Evolutionary conservation across 768 basidiomycete genomes (phyloP).

Genomic region (Lactarius pseudohatsudake): DNA sequence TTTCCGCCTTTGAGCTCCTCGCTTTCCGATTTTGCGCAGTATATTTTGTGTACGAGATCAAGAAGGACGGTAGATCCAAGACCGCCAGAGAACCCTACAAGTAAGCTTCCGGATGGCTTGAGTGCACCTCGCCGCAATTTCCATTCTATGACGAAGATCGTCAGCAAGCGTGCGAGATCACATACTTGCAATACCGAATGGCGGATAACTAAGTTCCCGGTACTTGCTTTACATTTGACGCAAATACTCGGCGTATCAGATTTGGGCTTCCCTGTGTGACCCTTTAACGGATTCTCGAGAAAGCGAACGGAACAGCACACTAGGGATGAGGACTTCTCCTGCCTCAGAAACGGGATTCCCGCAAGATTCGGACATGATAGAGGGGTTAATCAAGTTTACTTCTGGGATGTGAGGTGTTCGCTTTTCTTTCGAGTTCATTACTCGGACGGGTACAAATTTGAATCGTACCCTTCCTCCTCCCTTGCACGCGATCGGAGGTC

Average conservation of each 20-base stretch:
- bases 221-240: constrained; percentile 68
- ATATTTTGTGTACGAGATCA: constrained; percentile 62
- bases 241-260: constrained; percentile 68
- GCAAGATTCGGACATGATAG: constrained; percentile 40
- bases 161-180: constrained; percentile 17
- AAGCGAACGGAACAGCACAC: constrained; percentile 41
- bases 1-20: constrained; percentile 51
- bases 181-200: constrained; percentile 86
- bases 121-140: constrained; percentile 50
- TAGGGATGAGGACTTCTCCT: constrained; percentile 60
- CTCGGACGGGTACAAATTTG: not conserved
- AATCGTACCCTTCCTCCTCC: too few species aligned
- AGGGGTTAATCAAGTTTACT: not conserved
- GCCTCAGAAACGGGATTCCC: constrained; percentile 60
- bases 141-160: not conserved
- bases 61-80: constrained; percentile 72
- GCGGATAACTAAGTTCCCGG: constrained; percentile 69
- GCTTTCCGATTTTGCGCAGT: constrained; percentile 42
- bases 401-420: not conserved
- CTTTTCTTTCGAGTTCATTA: not conserved
- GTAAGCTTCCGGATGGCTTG: constrained; percentile 65
- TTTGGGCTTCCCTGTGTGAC: constrained; percentile 54
- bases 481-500: too few species aligned
- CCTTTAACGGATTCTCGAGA: not conserved
- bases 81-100: constrained; percentile 77